Percentiles rank a stretch among this genome's conserved stretches.
Conservation (phyloP, 2,329 filamentous ascomycete species). For the Botrytis aclada region DNA sequence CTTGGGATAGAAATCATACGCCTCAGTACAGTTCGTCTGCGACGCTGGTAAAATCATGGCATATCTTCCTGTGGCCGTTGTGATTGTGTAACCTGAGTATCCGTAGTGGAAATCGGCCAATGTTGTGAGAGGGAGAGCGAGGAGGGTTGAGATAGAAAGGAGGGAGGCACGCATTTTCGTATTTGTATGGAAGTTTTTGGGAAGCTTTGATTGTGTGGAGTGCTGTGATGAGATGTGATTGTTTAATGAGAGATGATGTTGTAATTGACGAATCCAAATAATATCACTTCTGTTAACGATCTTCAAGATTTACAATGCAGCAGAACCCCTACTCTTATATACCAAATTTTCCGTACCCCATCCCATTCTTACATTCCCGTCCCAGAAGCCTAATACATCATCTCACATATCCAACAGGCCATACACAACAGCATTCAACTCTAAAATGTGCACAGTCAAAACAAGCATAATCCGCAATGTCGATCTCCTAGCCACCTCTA, state of each 20-base stretch:
- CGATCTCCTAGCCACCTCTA: not conserved
- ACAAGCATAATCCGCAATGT: not conserved
- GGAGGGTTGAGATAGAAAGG: not conserved
- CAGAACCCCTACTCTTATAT: not conserved
- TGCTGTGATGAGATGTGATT: not conserved
- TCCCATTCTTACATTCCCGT: not conserved
- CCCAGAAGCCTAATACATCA: not conserved
- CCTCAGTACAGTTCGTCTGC: not conserved
- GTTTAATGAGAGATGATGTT: not conserved
- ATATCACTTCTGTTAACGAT: not conserved
- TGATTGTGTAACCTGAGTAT: not conserved
- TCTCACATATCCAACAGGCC: not conserved
- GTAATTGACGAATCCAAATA: not conserved
- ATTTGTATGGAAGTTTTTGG: not conserved
- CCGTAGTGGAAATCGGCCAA: conserved; percentile 12
- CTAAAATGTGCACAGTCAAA: not conserved
- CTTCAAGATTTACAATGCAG: conserved; percentile 1
- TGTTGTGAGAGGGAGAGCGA: not conserved
- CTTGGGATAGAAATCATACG: conserved; percentile 9
- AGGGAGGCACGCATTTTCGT: not conserved
- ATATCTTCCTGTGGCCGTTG: not conserved
- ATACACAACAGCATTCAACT: not conserved
- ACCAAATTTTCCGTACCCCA: not conserved
- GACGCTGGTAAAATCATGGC: conserved; percentile 9
- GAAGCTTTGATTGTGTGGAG: not conserved